phyloP scores from a whole-genome alignment of 2,329 filamentous ascomycete species.

The Decorospora gaudefroyi region DNA sequence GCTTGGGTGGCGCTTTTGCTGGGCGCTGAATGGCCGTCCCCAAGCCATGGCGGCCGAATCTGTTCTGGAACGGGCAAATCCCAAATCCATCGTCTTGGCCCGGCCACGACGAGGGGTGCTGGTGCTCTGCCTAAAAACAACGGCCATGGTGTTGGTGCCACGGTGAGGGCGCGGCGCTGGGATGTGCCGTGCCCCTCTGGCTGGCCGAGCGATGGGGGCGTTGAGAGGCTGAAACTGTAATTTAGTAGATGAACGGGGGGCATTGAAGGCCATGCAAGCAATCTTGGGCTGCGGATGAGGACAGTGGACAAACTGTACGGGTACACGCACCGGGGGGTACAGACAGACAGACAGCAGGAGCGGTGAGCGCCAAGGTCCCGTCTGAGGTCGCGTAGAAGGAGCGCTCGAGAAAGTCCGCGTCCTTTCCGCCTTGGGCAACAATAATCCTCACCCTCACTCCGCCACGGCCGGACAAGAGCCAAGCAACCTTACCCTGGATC shows the following conservation, averaged over 20 bases:
- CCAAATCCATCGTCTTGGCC: slow-evolving; percentile 42
- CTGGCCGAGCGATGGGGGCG: slow-evolving; percentile 2
- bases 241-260: too few relatives aligned
- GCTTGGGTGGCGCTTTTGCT: slow-evolving; percentile 44
- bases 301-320: slow-evolving; percentile 17
- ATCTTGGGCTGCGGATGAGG: neutral
- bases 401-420: slow-evolving; percentile 9
- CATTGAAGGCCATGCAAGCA: too few relatives aligned
- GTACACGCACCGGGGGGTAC: too few relatives aligned
- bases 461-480: slow-evolving; percentile 38
- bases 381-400: too few relatives aligned
- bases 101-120: slow-evolving; percentile 23
- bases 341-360: too few relatives aligned
- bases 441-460: slow-evolving; percentile 21
- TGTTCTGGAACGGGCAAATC: slow-evolving; percentile 44
- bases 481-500: slow-evolving; percentile 39
- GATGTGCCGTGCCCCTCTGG: too few relatives aligned
- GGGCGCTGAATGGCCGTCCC: slow-evolving; percentile 31
- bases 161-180: too few relatives aligned
- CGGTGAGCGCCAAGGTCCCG: slow-evolving; percentile 17
- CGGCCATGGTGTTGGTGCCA: slow-evolving; percentile 14
- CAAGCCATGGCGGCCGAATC: too few relatives aligned
- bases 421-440: slow-evolving; percentile 6
- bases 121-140: slow-evolving; percentile 20
- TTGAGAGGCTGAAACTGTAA: slow-evolving; percentile 27